Evolutionary conservation across 306 rosid genomes (phyloP), one percentile per base, ranked within the genome.

Genomic region (Luffa aegyptiaca): DNA sequence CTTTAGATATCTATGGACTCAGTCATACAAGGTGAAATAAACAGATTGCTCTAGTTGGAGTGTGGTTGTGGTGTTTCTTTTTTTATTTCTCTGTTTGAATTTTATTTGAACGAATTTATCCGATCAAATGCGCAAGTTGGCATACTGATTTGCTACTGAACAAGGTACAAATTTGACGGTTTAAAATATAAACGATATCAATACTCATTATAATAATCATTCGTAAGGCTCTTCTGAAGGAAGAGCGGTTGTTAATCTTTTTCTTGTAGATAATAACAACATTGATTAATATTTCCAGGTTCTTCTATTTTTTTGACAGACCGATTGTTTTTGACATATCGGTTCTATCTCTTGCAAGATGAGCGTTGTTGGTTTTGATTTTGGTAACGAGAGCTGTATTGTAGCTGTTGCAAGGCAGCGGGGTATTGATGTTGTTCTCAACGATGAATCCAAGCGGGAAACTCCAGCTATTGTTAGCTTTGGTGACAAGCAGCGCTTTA

Each of bases 361-460:
- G 99, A 96, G 99, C 35, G 97, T 96, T 73, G 99, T 96, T 2
- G 99, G 99, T 51, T 96, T 96, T 86, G 99, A 96, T 86, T 85
- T 96, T 10, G 99, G 99, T 58, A 96, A 93, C 8, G 99, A 96
- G 88, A 96, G 96, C 83, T 83, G 99, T 89, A 90, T 96, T 80
- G 97, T 96, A 36, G 99, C 97, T 5, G 98, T 93, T 57, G 99
- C 97, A 6, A 91, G 97, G 85, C 99, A 93, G 82, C 90, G 98
- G 42, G 99, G 98, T 58, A 93, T 96, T 46, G 99, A 93, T 85
- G 98, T 96, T 35, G 96, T 96, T 61, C 94, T 96, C 73, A 96
- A 96, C 44, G 99, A 96, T 71, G 99, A 93, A 83, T 96, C 99
- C 58, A 96, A 96, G 63, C 96, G 98, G 12, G 98, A 96, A 57